A percentile compares a stretch with the other conserved stretches of the same genome.
phyloP scores from a whole-genome alignment of 805 yeast genomes.

The Candida manassasensis region DNA sequence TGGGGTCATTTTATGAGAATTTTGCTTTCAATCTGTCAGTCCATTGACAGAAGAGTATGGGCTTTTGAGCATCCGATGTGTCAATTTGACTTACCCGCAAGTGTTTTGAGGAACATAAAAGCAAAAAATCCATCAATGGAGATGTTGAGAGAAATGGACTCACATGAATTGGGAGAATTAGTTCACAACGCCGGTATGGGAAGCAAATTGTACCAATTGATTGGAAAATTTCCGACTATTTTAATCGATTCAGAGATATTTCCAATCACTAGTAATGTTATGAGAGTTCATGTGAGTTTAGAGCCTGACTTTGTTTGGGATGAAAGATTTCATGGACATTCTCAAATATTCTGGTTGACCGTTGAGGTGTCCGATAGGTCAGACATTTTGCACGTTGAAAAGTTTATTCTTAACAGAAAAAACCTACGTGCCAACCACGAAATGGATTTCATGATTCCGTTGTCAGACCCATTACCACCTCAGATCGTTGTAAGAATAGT shows the following conservation, averaged over 20 bases:
- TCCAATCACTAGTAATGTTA: constrained; percentile 83
- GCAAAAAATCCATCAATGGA: constrained; percentile 67
- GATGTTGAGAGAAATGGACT: constrained; percentile 63
- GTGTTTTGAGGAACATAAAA: constrained; percentile 57
- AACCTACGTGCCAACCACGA: constrained; percentile 55
- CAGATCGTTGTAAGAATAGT: constrained; percentile 76
- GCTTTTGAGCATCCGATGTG: constrained; percentile 83
- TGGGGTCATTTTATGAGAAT: constrained; percentile 84
- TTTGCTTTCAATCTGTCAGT: constrained; percentile 76
- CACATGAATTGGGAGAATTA: constrained; percentile 80
- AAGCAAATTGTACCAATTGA: constrained; percentile 47
- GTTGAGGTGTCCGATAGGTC: constrained; percentile 82
- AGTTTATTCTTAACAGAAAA: constrained; percentile 60
- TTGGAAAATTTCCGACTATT: constrained; percentile 72
- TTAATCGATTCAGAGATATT: constrained; percentile 75
- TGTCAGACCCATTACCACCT: constrained; percentile 83
- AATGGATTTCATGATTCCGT: constrained; percentile 89
- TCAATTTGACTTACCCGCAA: constrained; percentile 78
- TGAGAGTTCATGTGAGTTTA: constrained; percentile 69
- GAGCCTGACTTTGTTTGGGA: constrained; percentile 87
- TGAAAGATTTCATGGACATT: constrained; percentile 69
- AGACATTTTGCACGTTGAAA: constrained; percentile 75
- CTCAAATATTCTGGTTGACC: constrained; percentile 86
- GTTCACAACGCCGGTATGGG: constrained; percentile 84
- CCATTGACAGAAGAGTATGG: constrained; percentile 85